phyloP scores from a whole-genome alignment of 2,329 filamentous ascomycete genomes.

The Aspergillus niger region DNA sequence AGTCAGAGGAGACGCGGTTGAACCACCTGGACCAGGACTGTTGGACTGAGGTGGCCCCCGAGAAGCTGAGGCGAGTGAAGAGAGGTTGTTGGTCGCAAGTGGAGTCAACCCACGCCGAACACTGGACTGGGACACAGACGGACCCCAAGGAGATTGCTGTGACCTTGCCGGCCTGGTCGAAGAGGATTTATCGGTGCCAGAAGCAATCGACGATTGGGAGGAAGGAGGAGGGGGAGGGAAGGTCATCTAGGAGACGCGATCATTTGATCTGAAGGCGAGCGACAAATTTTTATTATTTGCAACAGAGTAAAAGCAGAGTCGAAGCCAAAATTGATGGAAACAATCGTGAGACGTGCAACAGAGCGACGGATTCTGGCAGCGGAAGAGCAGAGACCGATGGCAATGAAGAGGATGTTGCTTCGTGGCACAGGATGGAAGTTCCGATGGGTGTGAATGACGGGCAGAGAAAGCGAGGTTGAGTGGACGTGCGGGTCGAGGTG shows the following conservation, averaged over 20 bases:
- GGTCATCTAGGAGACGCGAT: slow-evolving; percentile 59
- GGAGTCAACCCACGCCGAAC: slow-evolving; percentile 60
- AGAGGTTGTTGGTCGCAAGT: slow-evolving; percentile 57
- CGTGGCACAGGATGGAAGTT: slow-evolving; percentile 32
- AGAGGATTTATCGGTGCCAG: slow-evolving; percentile 52
- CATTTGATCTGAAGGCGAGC: slow-evolving; percentile 49
- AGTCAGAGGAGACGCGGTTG: slow-evolving; percentile 54
- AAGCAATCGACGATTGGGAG: slow-evolving; percentile 55
- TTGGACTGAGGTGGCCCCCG: slow-evolving; percentile 50
- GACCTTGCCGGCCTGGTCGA: slow-evolving; percentile 46
- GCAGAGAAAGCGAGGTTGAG: slow-evolving; percentile 31
- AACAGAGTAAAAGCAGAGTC: slow-evolving; percentile 14
- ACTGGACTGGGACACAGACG: slow-evolving; percentile 56
- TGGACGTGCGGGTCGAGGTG: slow-evolving; percentile 26
- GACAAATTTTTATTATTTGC: slow-evolving; percentile 38
- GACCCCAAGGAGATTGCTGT: slow-evolving; percentile 61
- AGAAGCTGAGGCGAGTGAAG: slow-evolving; percentile 45
- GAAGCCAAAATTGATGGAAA: slow-evolving; percentile 11
- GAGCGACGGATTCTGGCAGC: slow-evolving; percentile 14
- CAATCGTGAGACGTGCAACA: slow-evolving; percentile 11
- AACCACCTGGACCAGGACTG: slow-evolving; percentile 51
- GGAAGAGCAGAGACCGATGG: slow-evolving; percentile 20
- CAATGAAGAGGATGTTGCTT: slow-evolving; percentile 28
- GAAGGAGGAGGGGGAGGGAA: slow-evolving; percentile 56
- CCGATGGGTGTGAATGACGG: slow-evolving; percentile 26